Base-by-base conservation (phyloP, 2,329 filamentous ascomycete species). In the Teratosphaeria nubilosa region DNA sequence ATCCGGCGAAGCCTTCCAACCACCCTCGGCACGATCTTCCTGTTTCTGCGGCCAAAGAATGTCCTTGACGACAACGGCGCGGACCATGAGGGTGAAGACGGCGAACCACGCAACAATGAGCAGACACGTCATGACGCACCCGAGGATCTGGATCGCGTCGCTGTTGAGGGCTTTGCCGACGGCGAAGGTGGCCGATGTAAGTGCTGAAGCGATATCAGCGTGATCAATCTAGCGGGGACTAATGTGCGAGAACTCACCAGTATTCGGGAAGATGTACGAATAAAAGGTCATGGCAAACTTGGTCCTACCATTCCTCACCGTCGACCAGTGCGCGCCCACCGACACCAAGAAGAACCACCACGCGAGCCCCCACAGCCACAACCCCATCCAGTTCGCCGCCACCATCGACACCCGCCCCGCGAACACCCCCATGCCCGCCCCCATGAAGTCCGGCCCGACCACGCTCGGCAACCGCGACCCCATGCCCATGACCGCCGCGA, bases 271-370 rank as follows among this genome's bases (percentile, higher is more conserved):
- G 5, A 91, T 80, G 71, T 91, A 92, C 3, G 84, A 88, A 73
- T 86, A 94, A 85, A 88, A 95, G 1, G 86, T 89, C 87, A 94
- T 91, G 20, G 87, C 86, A 67, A 91, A 94, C 3, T 84, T 80
- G 76, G 91, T 83, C 57, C 78, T 81, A 41, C 80, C 79, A 11
- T 80, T 75, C 0, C 78, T 76, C 22, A 85, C 77, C 55, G 86
- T 85, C 31, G 84, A 86, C 79, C 81, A 87, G 59, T 92, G 81
- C 1, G 88, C 88, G 1, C 87, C 86, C n/a, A 88, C 81, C 1
- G 84, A 86, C 11, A 94, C 85, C 58, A 92, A 76, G 72, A 92
- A 92, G 76, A 92, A 94, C 85, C 89, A 94, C 30, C 90, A 73
- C 27, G 87, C 86, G n/a, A 94, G 74, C 65, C 83, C 89, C 87